Evolutionary conservation across 495 filamentous ascomycete species (phyloP).

Genomic region (Aspergillus mulundensis): DNA sequence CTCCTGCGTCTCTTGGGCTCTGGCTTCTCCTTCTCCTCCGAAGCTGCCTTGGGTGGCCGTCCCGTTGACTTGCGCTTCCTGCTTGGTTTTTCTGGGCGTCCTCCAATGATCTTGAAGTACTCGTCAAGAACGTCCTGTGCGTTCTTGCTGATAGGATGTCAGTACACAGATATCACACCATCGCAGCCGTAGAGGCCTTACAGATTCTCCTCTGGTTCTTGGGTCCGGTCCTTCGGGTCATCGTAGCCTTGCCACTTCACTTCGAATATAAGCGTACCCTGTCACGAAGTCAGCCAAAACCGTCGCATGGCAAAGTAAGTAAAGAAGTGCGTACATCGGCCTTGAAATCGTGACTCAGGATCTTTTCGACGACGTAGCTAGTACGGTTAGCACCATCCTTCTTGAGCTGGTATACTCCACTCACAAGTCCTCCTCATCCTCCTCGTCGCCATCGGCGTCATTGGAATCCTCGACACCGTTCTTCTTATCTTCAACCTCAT

Average conservation of each 20-base stretch:
- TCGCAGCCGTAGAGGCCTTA: conserved; percentile 17
- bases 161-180: conserved; percentile 7
- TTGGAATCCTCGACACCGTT: conserved; percentile 31
- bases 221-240: conserved; percentile 49
- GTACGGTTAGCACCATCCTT: conserved; percentile 25
- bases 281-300: conserved; percentile 15
- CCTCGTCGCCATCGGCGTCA: conserved; percentile 36
- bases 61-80: conserved; percentile 40
- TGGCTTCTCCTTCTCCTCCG: conserved; percentile 15
- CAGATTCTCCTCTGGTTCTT: conserved; percentile 58
- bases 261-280: conserved; percentile 44
- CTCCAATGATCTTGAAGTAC: conserved; percentile 56
- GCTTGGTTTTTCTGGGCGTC: conserved; percentile 40
- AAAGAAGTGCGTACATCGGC: conserved; percentile 28
- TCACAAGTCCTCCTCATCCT: conserved; percentile 40
- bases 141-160: conserved; percentile 35
- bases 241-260: conserved; percentile 67
- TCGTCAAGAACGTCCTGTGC: conserved; percentile 50
- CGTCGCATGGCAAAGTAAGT: not conserved
- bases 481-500: conserved; percentile 28
- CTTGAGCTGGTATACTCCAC: not conserved
- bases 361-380: conserved; percentile 61
- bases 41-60: conserved; percentile 26
- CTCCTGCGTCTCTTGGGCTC: conserved; percentile 12
- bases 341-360: conserved; percentile 45